Percentiles rank a stretch among this genome's conserved stretches.
These are phyloP conservation scores for Themeda triandra DNA, from an alignment of 176 grass and related monocot species.

Conservation along the genomic window DNA sequence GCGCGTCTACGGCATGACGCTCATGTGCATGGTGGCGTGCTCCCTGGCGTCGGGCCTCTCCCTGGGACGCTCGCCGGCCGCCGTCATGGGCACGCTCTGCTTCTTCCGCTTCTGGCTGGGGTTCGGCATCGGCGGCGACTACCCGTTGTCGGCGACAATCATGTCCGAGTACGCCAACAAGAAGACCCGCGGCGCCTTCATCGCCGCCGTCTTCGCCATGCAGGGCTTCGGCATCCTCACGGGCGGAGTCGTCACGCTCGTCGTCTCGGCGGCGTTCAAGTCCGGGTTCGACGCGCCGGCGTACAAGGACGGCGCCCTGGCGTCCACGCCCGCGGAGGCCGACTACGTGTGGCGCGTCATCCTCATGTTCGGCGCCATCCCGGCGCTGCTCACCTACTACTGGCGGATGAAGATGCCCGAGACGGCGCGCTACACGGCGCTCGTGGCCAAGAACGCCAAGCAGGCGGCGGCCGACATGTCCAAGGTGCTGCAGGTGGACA, in stretches of 20 bases:
- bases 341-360: conserved; percentile 64
- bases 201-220: conserved; percentile 69
- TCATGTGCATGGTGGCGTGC: conserved; percentile 59
- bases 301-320: background rate
- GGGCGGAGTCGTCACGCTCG: conserved; percentile 27
- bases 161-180: conserved; percentile 87
- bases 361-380: conserved; percentile 63
- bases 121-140: conserved; percentile 78
- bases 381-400: conserved; percentile 63
- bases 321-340: conserved; percentile 31
- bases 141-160: conserved; percentile 77
- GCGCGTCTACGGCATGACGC: conserved; percentile 52
- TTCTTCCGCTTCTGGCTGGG: conserved; percentile 97
- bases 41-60: conserved; percentile 66
- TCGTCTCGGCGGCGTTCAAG: conserved; percentile 25
- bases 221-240: conserved; percentile 53
- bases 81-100: conserved; percentile 63
- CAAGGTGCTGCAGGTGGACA: conserved; percentile 18
- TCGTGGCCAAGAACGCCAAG: conserved; percentile 38
- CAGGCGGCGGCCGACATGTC: conserved; percentile 50
- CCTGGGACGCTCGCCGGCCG: no score
- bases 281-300: conserved; percentile 23
- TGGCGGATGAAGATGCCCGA: conserved; percentile 76
- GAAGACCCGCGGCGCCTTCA: conserved; percentile 55
- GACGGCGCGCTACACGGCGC: conserved; percentile 63